Evolutionary conservation across 805 yeast species (phyloP).

Genomic region (Wickerhamiella kazuoi): DNA sequence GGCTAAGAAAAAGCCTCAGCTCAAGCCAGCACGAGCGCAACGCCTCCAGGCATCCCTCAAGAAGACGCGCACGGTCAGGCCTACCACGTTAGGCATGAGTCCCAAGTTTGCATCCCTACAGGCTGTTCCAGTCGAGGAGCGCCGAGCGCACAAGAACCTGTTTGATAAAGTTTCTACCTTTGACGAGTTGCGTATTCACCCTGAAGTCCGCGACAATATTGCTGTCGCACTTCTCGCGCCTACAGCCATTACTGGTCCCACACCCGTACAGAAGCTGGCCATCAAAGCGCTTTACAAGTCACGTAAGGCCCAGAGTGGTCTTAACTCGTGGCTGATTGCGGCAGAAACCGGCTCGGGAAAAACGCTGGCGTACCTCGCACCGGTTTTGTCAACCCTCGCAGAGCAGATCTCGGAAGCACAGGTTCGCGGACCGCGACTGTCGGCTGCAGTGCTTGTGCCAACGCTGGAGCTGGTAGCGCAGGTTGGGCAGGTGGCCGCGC

Average conservation of each 20-base stretch:
- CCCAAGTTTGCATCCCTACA: slow-evolving; percentile 15
- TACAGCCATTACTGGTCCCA: slow-evolving; percentile 28
- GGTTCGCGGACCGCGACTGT: slow-evolving; percentile 28
- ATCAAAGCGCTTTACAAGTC: slow-evolving; percentile 36
- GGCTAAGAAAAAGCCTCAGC: neutral
- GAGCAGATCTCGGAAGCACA: slow-evolving; percentile 27
- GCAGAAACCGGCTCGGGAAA: slow-evolving; percentile 97
- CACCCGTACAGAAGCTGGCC: slow-evolving; percentile 72
- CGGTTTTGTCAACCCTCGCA: slow-evolving; percentile 49
- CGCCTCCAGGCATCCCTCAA: neutral
- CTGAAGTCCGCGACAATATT: slow-evolving; percentile 46
- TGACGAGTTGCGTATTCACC: slow-evolving; percentile 46
- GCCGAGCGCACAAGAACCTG: slow-evolving; percentile 20
- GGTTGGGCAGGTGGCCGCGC: slow-evolving; percentile 31
- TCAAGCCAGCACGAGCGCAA: too few species aligned
- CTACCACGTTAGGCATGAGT: slow-evolving; percentile 19
- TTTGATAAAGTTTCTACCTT: slow-evolving; percentile 42
- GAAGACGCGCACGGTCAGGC: slow-evolving; percentile 2
- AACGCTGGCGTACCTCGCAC: slow-evolving; percentile 78
- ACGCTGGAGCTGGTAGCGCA: slow-evolving; percentile 80
- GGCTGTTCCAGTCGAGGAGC: slow-evolving; percentile 14
- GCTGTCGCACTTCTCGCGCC: slow-evolving; percentile 29
- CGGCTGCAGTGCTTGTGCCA: slow-evolving; percentile 69
- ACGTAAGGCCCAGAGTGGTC: slow-evolving; percentile 19
- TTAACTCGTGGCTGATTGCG: slow-evolving; percentile 60